Conservation (phyloP, 2,329 filamentous ascomycete genomes). For the Eurotiales sp. region DNA sequence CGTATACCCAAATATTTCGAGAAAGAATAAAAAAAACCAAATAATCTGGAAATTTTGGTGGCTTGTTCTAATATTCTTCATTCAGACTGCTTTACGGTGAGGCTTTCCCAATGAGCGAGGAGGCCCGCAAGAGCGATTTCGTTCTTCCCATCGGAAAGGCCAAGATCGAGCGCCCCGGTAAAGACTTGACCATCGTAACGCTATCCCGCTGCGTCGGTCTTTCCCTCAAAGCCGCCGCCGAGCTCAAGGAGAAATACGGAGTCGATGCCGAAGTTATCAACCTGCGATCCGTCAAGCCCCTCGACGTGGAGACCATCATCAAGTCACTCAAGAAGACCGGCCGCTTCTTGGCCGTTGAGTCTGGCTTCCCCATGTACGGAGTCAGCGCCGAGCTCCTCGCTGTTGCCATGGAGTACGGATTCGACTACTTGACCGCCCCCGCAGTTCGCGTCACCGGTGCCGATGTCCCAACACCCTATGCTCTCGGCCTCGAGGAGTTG, state of each 20-base stretch:
- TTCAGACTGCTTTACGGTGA: slow-evolving; percentile 80
- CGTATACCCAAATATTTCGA: too few relatives aligned
- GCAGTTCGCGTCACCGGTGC: slow-evolving; percentile 93
- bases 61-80: slow-evolving; percentile 25
- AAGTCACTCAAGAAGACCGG: slow-evolving; percentile 99
- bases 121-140: slow-evolving; percentile 92
- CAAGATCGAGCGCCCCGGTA: slow-evolving; percentile 95
- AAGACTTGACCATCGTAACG: slow-evolving; percentile 92
- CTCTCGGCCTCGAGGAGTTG: slow-evolving; percentile 89
- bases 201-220: slow-evolving; percentile 95
- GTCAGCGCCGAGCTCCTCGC: slow-evolving; percentile 91
- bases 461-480: slow-evolving; percentile 95
- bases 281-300: slow-evolving; percentile 92
- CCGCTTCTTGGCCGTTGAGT: slow-evolving; percentile 86
- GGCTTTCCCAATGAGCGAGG: slow-evolving; percentile 94
- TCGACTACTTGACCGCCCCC: slow-evolving; percentile 94
- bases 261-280: slow-evolving; percentile 97
- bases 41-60: neutral
- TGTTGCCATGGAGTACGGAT: slow-evolving; percentile 93
- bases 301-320: slow-evolving; percentile 92
- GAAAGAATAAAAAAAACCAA: too few relatives aligned
- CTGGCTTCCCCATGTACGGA: slow-evolving; percentile 92
- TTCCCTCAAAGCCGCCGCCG: slow-evolving; percentile 80
- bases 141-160: slow-evolving; percentile 97
- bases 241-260: slow-evolving; percentile 93